phyloP scores from a whole-genome alignment of 164 flowering plant species.

The Magnolia kwangsiensis region DNA sequence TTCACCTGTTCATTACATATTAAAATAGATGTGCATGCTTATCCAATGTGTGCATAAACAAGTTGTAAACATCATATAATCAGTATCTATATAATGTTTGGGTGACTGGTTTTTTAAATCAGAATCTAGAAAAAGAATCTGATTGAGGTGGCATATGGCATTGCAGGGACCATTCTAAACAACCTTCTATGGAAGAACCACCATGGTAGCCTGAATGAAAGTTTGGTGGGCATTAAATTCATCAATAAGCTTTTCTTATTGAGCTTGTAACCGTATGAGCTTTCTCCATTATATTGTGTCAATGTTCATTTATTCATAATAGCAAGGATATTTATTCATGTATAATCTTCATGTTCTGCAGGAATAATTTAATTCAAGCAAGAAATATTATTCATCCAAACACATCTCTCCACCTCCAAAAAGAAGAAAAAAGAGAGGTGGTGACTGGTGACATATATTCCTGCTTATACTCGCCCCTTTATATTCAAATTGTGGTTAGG shows the following conservation, averaged over 20 bases:
- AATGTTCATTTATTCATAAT: no score
- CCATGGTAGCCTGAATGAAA: no score
- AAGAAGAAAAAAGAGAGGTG: no score
- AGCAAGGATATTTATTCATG: background rate
- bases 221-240: background rate
- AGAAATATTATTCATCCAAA: background rate
- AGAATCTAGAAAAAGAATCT: background rate
- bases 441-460: no score
- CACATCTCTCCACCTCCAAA: no score
- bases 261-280: background rate
- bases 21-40: no score
- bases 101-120: background rate
- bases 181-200: background rate
- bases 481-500: no score
- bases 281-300: background rate
- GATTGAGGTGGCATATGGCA: background rate
- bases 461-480: no score
- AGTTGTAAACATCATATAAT: no score
- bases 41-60: no score
- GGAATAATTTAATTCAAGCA: background rate
- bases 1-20: no score
- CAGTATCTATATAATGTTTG: background rate
- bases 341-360: background rate
- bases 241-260: background rate
- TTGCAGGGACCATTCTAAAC: background rate